Conservation (phyloP, 2,329 filamentous ascomycete species). For the Xylariaceae sp. region DNA sequence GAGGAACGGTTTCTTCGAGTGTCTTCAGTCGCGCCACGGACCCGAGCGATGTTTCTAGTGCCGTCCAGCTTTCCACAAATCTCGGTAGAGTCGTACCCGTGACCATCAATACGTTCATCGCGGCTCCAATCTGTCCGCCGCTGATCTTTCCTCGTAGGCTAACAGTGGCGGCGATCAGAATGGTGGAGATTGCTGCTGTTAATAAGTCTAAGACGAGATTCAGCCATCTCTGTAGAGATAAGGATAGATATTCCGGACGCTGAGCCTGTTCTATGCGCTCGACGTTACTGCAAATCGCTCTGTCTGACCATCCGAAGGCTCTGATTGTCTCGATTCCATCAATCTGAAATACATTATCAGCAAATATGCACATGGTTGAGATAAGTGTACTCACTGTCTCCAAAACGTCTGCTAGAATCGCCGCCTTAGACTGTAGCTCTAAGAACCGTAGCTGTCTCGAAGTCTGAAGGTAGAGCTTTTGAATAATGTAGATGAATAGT, state of each 20-base stretch:
- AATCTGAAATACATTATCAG: slow-evolving; percentile 8
- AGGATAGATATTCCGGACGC: slow-evolving; percentile 48
- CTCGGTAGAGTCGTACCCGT: slow-evolving; percentile 35
- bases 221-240: slow-evolving; percentile 52
- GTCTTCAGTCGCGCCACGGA: slow-evolving; percentile 33
- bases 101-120: slow-evolving; percentile 35
- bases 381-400: slow-evolving; percentile 29
- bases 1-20: slow-evolving; percentile 24
- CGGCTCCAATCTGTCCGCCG: slow-evolving; percentile 35
- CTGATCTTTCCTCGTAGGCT: slow-evolving; percentile 17
- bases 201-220: slow-evolving; percentile 49
- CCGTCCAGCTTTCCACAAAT: slow-evolving; percentile 35
- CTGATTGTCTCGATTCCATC: slow-evolving; percentile 44
- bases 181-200: slow-evolving; percentile 44
- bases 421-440: slow-evolving; percentile 53
- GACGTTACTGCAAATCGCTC: slow-evolving; percentile 17
- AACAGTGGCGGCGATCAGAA: slow-evolving; percentile 28
- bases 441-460: slow-evolving; percentile 55
- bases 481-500: slow-evolving; percentile 42
- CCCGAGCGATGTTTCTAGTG: slow-evolving; percentile 36
- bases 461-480: slow-evolving; percentile 52
- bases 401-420: slow-evolving; percentile 29
- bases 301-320: slow-evolving; percentile 45
- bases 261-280: slow-evolving; percentile 43
- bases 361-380: background rate